Evolutionary conservation across 495 filamentous ascomycete species (phyloP), one percentile per base, ranked within the genome.

Genomic region (Melanomma pulvis-pyrius): DNA sequence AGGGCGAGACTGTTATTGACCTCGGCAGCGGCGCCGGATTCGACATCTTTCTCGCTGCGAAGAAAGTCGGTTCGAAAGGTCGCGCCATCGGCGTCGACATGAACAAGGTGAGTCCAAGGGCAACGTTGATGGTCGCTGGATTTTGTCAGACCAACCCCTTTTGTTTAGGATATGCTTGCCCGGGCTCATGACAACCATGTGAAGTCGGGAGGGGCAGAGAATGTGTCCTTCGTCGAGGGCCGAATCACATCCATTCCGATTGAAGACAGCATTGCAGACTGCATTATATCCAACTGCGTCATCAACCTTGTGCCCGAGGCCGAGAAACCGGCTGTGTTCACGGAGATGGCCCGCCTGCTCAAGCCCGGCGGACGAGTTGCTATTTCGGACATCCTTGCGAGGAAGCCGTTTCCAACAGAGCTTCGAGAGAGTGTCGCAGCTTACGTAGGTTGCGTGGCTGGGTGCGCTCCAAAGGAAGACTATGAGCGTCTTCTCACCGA

Each of bases 1-100:
- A 36, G 81, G 87, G 87, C n/a, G 87, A 90, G 72, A 84, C 81
- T 1, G 78, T 88, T 8, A 73, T 90, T 60, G 87, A 90, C 63
- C 73, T 90, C 3, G 87, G 88, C 34, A 80, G 79, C 67, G 86
- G 88, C 5, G 84, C 80, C 7, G 87, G 87, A 5, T 86, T 90
- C 60, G 87, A 90, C 68, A 78, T 86, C 49, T 86, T 89, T 68
- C 81, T 84, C 1, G 87, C 86, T 22, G 79, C 84, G 4, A 73
- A 74, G 49, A 84, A 82, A 60, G 82, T 90, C 13, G 87, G 87
- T 0, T 50, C 65, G 0, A 74, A 69, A 1, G 87, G 87, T 5
- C 75, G 74, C 9, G 84, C 80, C 1, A 86, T 88, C 56, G 88
- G 87, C 17, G 75, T 90, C 22, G 88, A 91, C 73, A 90, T 90